phyloP scores from a whole-genome alignment of 202 grass and related monocot species.

The Saccharum hybrid region DNA sequence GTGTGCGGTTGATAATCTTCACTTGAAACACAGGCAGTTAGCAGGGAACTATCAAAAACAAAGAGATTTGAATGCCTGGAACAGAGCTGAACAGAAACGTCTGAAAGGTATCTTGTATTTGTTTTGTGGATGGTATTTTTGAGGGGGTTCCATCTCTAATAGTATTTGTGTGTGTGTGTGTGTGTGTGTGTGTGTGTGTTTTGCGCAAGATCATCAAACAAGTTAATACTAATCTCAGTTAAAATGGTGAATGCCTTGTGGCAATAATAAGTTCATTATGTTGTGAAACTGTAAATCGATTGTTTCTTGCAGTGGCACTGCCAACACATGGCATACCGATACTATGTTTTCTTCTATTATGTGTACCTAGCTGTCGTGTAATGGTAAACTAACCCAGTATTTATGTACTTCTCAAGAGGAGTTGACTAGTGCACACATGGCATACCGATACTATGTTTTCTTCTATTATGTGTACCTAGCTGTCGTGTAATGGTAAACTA shows the following conservation, averaged over 20 bases:
- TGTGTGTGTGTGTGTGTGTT: no score
- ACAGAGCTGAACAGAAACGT: slow-evolving; percentile 70
- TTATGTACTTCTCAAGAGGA: slow-evolving; percentile 71
- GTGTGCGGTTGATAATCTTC: slow-evolving; percentile 55
- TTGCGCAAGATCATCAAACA: neutral
- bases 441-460: no score
- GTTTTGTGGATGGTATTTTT: slow-evolving; percentile 12
- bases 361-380: neutral
- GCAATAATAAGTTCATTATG: slow-evolving; percentile 10
- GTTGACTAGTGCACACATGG: slow-evolving; percentile 41
- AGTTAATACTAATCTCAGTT: slow-evolving; percentile 4
- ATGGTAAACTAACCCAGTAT: slow-evolving; percentile 37
- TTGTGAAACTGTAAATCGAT: neutral
- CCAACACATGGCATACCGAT: neutral
- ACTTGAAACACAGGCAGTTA: slow-evolving; percentile 72
- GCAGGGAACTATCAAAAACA: slow-evolving; percentile 60
- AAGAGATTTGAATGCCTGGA: slow-evolving; percentile 55
- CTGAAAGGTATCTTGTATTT: slow-evolving; percentile 66
- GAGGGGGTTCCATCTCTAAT: neutral
- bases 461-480: no score
- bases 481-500: no score
- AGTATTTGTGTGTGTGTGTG: neutral
- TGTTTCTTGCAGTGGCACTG: slow-evolving; percentile 2
- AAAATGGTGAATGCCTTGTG: slow-evolving; percentile 3
- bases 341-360: neutral